Percentiles rank a stretch among this genome's conserved stretches.
Evolutionary conservation across 108 stramenopile genomes (phyloP).

Genomic region (Phaeodactylum tricornutum): DNA sequence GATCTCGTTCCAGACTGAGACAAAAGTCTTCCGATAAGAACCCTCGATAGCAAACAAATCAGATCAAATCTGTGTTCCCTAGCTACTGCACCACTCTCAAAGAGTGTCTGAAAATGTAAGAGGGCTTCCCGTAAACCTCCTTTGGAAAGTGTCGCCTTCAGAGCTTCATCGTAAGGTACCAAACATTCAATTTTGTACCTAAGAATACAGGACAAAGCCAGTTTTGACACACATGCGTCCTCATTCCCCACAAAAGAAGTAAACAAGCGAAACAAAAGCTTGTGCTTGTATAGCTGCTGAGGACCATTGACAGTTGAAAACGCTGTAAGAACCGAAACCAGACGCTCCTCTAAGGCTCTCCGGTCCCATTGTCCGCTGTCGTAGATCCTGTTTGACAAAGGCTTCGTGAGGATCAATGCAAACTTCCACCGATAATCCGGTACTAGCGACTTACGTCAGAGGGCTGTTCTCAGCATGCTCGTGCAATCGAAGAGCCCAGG

Average conservation of each 20-base stretch:
- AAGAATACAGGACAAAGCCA: conserved; percentile 47
- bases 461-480: too few relatives aligned
- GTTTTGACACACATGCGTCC: conserved; percentile 40
- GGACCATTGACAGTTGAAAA: conserved; percentile 70
- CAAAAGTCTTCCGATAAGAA: conserved; percentile 70
- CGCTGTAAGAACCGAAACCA: conserved; percentile 45
- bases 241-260: conserved; percentile 48
- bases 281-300: conserved; percentile 62
- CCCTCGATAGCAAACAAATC: conserved; percentile 47
- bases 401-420: too few relatives aligned
- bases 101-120: conserved; percentile 43
- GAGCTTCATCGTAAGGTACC: conserved; percentile 36
- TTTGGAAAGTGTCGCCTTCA: conserved; percentile 44
- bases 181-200: conserved; percentile 55
- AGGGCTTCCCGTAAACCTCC: conserved; percentile 58
- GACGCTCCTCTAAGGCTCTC: too few relatives aligned
- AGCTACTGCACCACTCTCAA: conserved; percentile 29
- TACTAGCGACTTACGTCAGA: too few relatives aligned
- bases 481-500: too few relatives aligned
- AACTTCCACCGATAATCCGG: too few relatives aligned
- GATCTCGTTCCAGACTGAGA: conserved; percentile 39
- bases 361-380: too few relatives aligned
- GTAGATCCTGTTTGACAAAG: too few relatives aligned
- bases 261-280: conserved; percentile 43
- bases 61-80: conserved; percentile 42